A percentile compares a stretch with the other conserved stretches of the same genome.
These are phyloP conservation scores for Lipomyces sp. DNA, from an alignment of 805 yeast genomes.

Conservation along the genomic window DNA sequence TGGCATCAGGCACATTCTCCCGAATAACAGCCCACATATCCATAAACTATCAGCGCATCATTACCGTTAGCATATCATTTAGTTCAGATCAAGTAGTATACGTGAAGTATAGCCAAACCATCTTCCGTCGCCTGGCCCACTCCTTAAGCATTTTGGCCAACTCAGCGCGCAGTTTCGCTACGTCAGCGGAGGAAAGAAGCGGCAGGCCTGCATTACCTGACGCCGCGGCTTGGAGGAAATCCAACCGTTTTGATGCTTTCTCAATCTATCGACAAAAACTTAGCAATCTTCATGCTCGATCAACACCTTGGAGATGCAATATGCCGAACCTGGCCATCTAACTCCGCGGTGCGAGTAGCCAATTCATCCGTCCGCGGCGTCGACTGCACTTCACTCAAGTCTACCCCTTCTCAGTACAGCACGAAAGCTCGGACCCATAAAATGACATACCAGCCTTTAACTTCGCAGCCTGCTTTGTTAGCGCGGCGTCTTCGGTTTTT, in stretches of 20 bases:
- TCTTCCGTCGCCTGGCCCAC: constrained; percentile 28
- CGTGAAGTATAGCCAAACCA: constrained; percentile 13
- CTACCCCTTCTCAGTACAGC: constrained; percentile 1
- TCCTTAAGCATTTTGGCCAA: constrained; percentile 14
- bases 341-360: constrained; percentile 10
- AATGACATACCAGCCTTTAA: constrained; percentile 1
- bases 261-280: background rate
- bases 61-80: background rate
- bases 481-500: constrained; percentile 15
- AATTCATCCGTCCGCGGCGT: constrained; percentile 13
- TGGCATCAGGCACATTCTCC: constrained; percentile 17
- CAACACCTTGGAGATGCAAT: background rate
- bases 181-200: constrained; percentile 8
- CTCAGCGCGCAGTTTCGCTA: constrained; percentile 14
- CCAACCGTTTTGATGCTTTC: constrained; percentile 9
- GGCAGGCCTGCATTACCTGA: constrained; percentile 2
- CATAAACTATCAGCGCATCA: constrained; percentile 10
- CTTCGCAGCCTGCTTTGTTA: constrained; percentile 5
- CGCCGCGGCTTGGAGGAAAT: constrained; percentile 4
- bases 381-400: constrained; percentile 16
- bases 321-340: constrained; percentile 10
- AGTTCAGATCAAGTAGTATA: background rate
- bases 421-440: background rate
- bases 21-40: constrained; percentile 21
- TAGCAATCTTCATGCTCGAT: background rate